Conservation (phyloP, 805 yeast genomes). For the Debaryomyces prosopidis region DNA sequence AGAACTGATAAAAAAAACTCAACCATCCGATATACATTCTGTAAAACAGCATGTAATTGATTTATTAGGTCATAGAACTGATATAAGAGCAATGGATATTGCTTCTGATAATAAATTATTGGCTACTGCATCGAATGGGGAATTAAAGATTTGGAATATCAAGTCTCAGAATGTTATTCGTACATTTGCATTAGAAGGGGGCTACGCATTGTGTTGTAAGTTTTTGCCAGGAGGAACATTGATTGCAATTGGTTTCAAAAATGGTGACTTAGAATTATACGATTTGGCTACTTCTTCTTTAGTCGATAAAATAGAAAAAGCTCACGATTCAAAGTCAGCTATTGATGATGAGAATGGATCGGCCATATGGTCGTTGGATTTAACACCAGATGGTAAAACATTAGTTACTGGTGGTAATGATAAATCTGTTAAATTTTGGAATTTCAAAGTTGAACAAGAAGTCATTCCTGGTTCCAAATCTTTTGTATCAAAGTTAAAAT, state of each 20-base stretch:
- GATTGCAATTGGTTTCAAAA: constrained; percentile 84
- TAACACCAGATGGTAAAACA: constrained; percentile 81
- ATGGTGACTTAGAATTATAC: constrained; percentile 79
- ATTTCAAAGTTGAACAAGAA: constrained; percentile 66
- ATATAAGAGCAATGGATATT: constrained; percentile 78
- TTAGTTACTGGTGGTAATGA: constrained; percentile 94
- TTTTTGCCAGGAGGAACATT: constrained; percentile 92
- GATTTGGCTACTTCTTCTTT: constrained; percentile 83
- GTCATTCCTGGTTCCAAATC: constrained; percentile 66
- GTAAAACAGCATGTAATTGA: constrained; percentile 62
- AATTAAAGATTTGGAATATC: constrained; percentile 85
- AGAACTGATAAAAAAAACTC: constrained; percentile 53
- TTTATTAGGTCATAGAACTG: constrained; percentile 84
- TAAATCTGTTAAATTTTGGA: constrained; percentile 88
- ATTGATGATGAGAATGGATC: constrained; percentile 42
- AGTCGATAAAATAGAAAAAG: constrained; percentile 64
- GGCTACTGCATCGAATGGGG: constrained; percentile 90
- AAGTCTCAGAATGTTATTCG: constrained; percentile 73
- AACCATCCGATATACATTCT: constrained; percentile 41
- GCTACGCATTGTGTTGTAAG: constrained; percentile 76
- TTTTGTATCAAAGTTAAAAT: constrained; percentile 52
- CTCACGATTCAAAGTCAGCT: constrained; percentile 49
- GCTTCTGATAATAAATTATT: constrained; percentile 78
- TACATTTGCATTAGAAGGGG: constrained; percentile 71
- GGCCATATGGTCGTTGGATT: constrained; percentile 89